Base-by-base conservation (phyloP, 163 green algal genomes). In the Volvox carteri region DNA sequence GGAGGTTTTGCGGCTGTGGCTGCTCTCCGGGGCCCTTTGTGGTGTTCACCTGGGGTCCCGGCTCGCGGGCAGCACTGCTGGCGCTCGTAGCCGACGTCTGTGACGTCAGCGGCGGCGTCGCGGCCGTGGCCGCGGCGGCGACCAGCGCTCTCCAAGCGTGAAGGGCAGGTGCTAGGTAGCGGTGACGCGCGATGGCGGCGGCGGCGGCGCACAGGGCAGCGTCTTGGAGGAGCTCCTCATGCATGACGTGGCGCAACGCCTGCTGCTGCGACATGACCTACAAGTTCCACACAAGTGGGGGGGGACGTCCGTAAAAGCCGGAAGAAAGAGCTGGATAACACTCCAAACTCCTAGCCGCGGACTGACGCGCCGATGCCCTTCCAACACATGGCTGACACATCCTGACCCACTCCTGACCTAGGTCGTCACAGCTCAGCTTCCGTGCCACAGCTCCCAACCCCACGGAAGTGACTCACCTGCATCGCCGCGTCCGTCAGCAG, bases 81-180 rank as follows among this genome's bases (percentile, higher is more conserved):
- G 70, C 70, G 39, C 11, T 41, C 68, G 68, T 48, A 50, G 54
- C n/a, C n/a, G n/a, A n/a, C n/a, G n/a, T n/a, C n/a, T n/a, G n/a
- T n/a, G n/a, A 65, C 28, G 54, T 19, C 28, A 23, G 54, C 23
- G 67, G 35, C 67, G 33, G 67, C 35, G 67, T 44, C 33, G 67
- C n/a, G 14, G 7, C 18, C 11, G n/a, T 46, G 65, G 52, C 14
- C 52, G 33, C 54, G 8, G 78, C 37, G 2, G 48, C 65, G 39
- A 35, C 81, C 65, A 80, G 65, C 65, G 48, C 33, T 12, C 81
- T 30, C 81, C 81, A 87, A 1, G 83, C 83, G 50, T 88, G 83
- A 44, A 81, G 39, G 11, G 37, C 18, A 23, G 83, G 83, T 25
- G 83, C 83, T 35, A 88, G 83, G 83, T 88, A 88, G 46, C 83